Evolutionary conservation across 331 rosid genomes (phyloP).

Genomic region (Malus hybrid): DNA sequence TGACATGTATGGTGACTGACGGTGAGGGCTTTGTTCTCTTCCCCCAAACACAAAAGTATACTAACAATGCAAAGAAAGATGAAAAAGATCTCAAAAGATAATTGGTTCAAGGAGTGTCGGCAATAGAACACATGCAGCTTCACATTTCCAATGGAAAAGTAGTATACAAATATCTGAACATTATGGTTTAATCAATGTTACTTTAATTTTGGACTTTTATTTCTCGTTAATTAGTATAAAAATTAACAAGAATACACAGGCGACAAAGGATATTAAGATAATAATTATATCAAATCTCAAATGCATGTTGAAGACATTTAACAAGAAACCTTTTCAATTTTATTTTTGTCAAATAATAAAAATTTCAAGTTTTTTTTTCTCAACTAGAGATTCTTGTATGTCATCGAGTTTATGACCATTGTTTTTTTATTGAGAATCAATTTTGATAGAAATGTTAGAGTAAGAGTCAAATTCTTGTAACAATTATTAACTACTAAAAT

Average conservation of each 20-base stretch:
- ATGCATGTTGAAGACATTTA: background rate
- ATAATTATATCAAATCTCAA: background rate
- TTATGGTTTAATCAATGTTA: too few species aligned
- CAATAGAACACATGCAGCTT: background rate
- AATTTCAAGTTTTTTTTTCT: too few species aligned
- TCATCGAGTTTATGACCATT: too few species aligned
- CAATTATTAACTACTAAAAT: too few species aligned
- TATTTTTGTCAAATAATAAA: too few species aligned
- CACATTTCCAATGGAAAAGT: background rate
- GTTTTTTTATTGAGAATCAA: too few species aligned
- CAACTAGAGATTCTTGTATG: too few species aligned
- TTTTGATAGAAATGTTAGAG: too few species aligned
- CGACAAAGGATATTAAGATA: background rate
- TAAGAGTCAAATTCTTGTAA: too few species aligned
- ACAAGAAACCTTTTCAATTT: too few species aligned
- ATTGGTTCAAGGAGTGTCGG: background rate
- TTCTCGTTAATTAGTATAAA: background rate
- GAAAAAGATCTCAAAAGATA: background rate
- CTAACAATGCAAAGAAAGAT: background rate
- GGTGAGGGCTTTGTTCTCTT: background rate
- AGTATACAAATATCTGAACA: background rate
- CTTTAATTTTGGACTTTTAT: background rate
- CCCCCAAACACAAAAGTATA: background rate
- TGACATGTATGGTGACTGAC: background rate
- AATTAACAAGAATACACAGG: background rate